Conservation (phyloP, 257 asterid species). For the Schizonepeta tenuifolia region DNA sequence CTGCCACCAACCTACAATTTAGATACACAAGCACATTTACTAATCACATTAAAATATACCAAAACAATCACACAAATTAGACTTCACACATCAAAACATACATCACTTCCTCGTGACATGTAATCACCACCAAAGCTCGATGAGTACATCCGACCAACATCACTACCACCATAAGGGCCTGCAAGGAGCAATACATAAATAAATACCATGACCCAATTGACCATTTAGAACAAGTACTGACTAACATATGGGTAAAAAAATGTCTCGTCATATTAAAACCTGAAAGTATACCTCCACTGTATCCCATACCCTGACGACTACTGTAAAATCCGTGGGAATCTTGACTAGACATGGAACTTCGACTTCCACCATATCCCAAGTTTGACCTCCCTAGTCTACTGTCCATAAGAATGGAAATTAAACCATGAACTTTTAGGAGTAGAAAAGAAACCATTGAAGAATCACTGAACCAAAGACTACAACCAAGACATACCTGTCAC, state of each 20-base stretch:
- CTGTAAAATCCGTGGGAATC: constrained; percentile 82
- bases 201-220: background rate
- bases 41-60: background rate
- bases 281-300: constrained; percentile 67
- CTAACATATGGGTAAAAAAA: background rate
- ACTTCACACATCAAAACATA: constrained; percentile 39
- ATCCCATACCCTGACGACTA: constrained; percentile 85
- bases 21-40: constrained; percentile 18
- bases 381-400: constrained; percentile 81
- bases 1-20: constrained; percentile 73
- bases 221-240: background rate
- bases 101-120: constrained; percentile 80
- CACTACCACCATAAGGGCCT: constrained; percentile 87
- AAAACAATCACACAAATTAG: constrained; percentile 6
- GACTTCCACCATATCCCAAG: constrained; percentile 73
- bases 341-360: constrained; percentile 75
- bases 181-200: constrained; percentile 29
- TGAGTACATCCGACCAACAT: constrained; percentile 81
- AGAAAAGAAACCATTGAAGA: background rate
- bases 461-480: background rate
- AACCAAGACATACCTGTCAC: constrained; percentile 65
- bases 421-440: background rate
- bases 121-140: constrained; percentile 82
- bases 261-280: constrained; percentile 1
- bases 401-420: constrained; percentile 5